Evolutionary conservation across 768 basidiomycete genomes (phyloP).

Genomic region (Mycena albidolilacea): DNA sequence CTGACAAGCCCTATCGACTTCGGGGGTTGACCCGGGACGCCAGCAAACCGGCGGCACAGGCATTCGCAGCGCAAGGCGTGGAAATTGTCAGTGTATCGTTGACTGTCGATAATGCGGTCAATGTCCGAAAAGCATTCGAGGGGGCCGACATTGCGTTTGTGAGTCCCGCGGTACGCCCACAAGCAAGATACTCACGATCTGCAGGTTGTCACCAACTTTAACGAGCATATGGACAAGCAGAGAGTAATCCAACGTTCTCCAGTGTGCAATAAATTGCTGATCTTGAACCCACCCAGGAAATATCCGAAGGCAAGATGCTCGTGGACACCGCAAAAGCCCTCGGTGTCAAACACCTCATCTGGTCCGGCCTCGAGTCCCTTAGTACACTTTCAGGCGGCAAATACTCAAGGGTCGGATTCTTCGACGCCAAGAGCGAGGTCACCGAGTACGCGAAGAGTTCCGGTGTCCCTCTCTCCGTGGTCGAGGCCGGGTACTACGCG

Average conservation of each 20-base stretch:
- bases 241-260: background rate
- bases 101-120: conserved; percentile 21
- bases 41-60: conserved; percentile 19
- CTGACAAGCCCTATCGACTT: conserved; percentile 29
- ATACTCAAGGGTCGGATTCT: conserved; percentile 18
- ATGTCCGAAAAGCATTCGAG: conserved; percentile 26
- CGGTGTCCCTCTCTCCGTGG: conserved; percentile 28
- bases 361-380: conserved; percentile 33
- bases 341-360: conserved; percentile 29
- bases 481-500: conserved; percentile 28
- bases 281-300: background rate
- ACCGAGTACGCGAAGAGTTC: conserved; percentile 30
- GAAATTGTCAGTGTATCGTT: conserved; percentile 29
- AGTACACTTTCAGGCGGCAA: conserved; percentile 26
- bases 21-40: conserved; percentile 31
- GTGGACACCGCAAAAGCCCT: conserved; percentile 22
- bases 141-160: conserved; percentile 32
- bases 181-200: background rate
- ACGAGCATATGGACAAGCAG: conserved; percentile 33
- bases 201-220: conserved; percentile 31
- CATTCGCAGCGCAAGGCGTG: conserved; percentile 29
- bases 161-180: background rate
- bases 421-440: conserved; percentile 30
- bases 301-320: conserved; percentile 33
- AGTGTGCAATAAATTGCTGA: too few relatives aligned